phyloP scores from a whole-genome alignment of 805 yeast genomes.

The Maudiozyma pseudohumilis region DNA sequence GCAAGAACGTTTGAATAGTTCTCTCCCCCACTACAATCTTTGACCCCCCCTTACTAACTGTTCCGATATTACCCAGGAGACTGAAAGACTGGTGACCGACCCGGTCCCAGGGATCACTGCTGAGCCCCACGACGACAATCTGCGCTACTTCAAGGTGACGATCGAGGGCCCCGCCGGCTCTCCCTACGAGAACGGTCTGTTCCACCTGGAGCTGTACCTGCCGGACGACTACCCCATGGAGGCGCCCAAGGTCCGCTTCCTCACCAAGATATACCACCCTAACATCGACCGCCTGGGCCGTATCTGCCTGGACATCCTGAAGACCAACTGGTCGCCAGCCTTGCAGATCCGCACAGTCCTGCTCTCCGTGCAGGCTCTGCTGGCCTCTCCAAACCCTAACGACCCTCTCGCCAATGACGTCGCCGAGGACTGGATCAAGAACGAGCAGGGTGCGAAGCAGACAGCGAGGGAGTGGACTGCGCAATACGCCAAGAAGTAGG shows the following conservation, averaged over 20 bases:
- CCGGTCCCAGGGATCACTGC: constrained; percentile 97
- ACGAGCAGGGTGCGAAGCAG: constrained; percentile 67
- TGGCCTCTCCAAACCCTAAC: constrained; percentile 96
- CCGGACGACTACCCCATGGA: constrained; percentile 99
- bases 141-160: constrained; percentile 85
- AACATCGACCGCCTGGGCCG: constrained; percentile 93
- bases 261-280: constrained; percentile 92
- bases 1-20: no score
- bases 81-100: constrained; percentile 82
- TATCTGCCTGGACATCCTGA: constrained; percentile 89
- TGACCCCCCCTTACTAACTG: no score
- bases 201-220: constrained; percentile 73
- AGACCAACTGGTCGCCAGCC: constrained; percentile 97
- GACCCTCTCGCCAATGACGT: constrained; percentile 98
- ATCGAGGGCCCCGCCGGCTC: constrained; percentile 87
- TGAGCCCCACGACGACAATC: constrained; percentile 84
- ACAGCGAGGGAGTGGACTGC: constrained; percentile 53
- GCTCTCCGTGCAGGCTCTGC: constrained; percentile 81
- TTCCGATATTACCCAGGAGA: no score
- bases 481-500: constrained; percentile 24
- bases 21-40: no score
- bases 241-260: constrained; percentile 90
- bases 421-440: constrained; percentile 90
- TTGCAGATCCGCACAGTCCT: constrained; percentile 88
- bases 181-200: constrained; percentile 81